Base-by-base conservation (phyloP, 768 basidiomycete genomes). In the Boletus sp. region DNA sequence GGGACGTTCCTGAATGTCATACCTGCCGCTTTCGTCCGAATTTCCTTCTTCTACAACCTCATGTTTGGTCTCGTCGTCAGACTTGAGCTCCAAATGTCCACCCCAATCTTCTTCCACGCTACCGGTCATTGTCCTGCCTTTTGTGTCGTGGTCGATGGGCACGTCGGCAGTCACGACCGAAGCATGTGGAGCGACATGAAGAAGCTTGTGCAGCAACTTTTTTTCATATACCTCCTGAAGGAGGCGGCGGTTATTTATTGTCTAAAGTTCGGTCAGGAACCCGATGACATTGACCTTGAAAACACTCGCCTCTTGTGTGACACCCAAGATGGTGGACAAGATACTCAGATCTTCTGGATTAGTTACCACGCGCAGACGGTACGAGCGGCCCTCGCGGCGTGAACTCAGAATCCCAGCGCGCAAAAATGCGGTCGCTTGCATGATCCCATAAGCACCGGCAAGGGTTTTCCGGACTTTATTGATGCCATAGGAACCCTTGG, bases 401-500 rank as follows among this genome's bases (percentile, higher is more conserved):
- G 88, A 76, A 43, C 72, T 76, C 39, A 93, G 72, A 42, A 87
- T 79, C 8, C 83, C 81, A 14, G 85, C 85, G 21, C 81, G 79
- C 57, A 81, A 58, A 62, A 83, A 90, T 33, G 90, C 79, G 1
- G 85, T 81, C 0, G 88, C 79, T n/a, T 86, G 85, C 66, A 99
- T 76, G 39, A 90, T 89, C 27, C 76, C 79, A 67, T 80, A 78
- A 15, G 89, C 96, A 2, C 95, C 95, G 0, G 88, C 86, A 56
- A 98, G 79, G 3, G 92, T 88, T 47, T 83, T 81, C 23, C 85
- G 84, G 37, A 98, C 93, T 64, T 85, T 87, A 27, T 79, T 74
- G 58, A 97, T 90, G 33, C 83, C 85, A 71, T 83, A 95, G 0
- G 94, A 93, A 1, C 93, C 92, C 48, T 80, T 83, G 0, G 94